Evolutionary conservation across 352 stramenopile species (phyloP), one percentile per base, ranked within the genome.

Genomic region (Phytophthora pluvialis): DNA sequence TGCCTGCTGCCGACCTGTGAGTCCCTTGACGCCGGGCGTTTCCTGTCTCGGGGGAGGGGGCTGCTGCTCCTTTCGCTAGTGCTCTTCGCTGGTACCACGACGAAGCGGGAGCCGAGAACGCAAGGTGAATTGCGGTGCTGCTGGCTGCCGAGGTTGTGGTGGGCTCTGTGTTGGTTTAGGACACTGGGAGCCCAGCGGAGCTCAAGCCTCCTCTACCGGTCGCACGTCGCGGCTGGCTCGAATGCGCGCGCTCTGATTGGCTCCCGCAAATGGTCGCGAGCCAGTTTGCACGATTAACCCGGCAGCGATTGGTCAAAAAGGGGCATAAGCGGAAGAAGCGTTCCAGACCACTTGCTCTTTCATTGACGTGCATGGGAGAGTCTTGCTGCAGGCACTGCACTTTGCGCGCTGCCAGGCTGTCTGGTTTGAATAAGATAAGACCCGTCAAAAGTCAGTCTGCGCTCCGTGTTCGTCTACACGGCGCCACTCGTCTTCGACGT

Each of bases 191-290:
- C n/a, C n/a, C n/a, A n/a, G n/a, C n/a, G n/a, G n/a, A n/a, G n/a
- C n/a, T n/a, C n/a, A n/a, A n/a, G n/a, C n/a, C n/a, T 43, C 25
- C 46, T 72, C 50, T 72, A 57, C 64, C 51, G 18, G 16, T 60
- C 62, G 62, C 60, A 45, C 32, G n/a, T 55, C 51, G 51, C 39
- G 21, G 21, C 61, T 65, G 62, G 54, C 62, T 70, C 43, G 62
- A 70, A 43, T 45, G 11, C 10, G n/a, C 3, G 32, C 46, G 40
- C 21, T 49, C 18, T 40, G 6, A 70, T 70, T 70, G 62, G 62
- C 33, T 62, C n/a, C 2, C 10, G 8, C 33, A 11, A 29, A 5
- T 32, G 10, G 46, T 53, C 18, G 29, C 53, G 39, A 61, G 54
- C 52, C 55, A 61, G 55, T 70, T 60, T 70, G 55, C 13, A 29